These are phyloP conservation scores for Mesotaenium endlicherianum DNA, from an alignment of 139 green algal species.

Conservation along the genomic window DNA sequence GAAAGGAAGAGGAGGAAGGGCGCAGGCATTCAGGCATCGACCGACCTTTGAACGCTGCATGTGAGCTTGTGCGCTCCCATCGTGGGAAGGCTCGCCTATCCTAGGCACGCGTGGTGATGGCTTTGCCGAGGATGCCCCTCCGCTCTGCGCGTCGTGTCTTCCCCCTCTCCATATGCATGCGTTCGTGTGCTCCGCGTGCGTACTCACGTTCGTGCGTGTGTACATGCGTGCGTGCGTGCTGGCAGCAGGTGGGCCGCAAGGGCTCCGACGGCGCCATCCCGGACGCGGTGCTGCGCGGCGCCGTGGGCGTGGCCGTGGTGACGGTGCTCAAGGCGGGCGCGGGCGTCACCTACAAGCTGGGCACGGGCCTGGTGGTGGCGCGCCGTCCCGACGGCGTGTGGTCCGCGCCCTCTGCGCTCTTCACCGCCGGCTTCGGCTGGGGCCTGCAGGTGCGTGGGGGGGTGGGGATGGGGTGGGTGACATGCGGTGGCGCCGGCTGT, in stretches of 20 bases:
- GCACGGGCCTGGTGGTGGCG: slow-evolving; percentile 36
- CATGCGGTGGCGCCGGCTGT: too few relatives aligned
- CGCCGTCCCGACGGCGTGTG: slow-evolving; percentile 11
- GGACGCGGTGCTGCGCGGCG: slow-evolving; percentile 8
- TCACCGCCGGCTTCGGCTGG: slow-evolving; percentile 18
- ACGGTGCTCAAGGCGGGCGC: slow-evolving; percentile 27
- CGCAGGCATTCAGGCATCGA: too few relatives aligned
- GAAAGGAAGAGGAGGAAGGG: too few relatives aligned
- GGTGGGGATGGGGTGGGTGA: neutral
- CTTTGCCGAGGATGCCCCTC: too few relatives aligned
- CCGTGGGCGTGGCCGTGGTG: slow-evolving; percentile 23
- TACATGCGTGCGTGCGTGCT: neutral
- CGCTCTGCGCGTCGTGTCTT: too few relatives aligned
- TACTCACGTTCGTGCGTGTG: neutral
- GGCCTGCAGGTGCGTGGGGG: slow-evolving; percentile 13
- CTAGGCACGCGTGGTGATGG: too few relatives aligned
- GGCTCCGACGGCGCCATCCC: slow-evolving; percentile 21
- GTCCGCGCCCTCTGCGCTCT: slow-evolving; percentile 21
- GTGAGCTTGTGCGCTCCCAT: too few relatives aligned
- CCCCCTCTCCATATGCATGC: too few relatives aligned
- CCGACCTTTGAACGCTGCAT: too few relatives aligned
- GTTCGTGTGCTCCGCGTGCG: too few relatives aligned
- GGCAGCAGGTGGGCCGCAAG: slow-evolving; percentile 24
- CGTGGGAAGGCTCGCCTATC: too few relatives aligned
- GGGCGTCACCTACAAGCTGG: slow-evolving; percentile 29